Evolutionary conservation across 176 grass and related monocot genomes (phyloP), one percentile per base, ranked within the genome.

Genomic region (Saccharum officinarum): DNA sequence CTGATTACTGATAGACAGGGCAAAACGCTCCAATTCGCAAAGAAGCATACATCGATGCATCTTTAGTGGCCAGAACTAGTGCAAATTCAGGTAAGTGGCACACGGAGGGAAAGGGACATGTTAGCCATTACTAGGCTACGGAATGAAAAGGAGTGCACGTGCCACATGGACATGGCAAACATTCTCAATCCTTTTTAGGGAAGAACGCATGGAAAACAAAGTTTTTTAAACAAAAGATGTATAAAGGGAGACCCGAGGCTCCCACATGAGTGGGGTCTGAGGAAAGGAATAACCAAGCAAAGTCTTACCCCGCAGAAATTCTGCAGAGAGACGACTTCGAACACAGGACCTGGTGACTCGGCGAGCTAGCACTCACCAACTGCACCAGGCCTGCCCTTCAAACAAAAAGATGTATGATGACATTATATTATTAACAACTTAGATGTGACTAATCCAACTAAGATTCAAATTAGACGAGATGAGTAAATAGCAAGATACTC

Each of bases 101-200:
- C 36, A 90, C 26, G 38, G 74, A 79, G 13, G 88, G 67, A 38
- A 50, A 81, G 39, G 38, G 2, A 23, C n/a, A 23, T 69, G 61
- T 45, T 61, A 69, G 62, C 47, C 69, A 60, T 72, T 44, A 44
- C 70, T 31, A 52, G 4, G 25, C 16, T 41, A 44, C 26, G 17
- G 41, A 77, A 45, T 66, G 66, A 57, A 73, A 86, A 78, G 46
- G 20, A 54, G 45, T 82, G 78, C 41, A 50, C 41, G 41, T 25
- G 57, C 23, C 31, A 62, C 59, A 25, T 25, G 57, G 57, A 54
- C 63, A 61, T 63, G 52, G 14, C 73, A 79, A 83, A 85, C 61
- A 66, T 85, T 81, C 12, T 76, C 25, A 76, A 42, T 89, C 84
- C 85, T 45, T 59, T 82, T 26, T 28, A 66, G 64, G 54, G 13